Evolutionary conservation across 164 flowering plant species (phyloP), one percentile per base, ranked within the genome.

Genomic region (Vitis riparia): DNA sequence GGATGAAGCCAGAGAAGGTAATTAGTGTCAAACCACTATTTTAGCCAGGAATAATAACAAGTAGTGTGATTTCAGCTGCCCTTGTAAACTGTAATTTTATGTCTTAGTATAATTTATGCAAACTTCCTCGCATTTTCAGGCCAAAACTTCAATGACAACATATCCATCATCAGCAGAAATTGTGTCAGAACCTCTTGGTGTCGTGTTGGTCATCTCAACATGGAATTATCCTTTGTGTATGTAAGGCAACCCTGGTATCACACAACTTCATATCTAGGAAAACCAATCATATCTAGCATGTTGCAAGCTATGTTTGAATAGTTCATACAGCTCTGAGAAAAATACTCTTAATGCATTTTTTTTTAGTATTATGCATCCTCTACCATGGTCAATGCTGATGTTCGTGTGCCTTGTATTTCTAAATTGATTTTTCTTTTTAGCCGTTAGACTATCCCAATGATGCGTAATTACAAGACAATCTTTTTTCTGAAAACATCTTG

Each of bases 161-260:
- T 81, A 55, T 70, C 94, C 94, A 23, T 84, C 92, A 17, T 83
- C 89, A 30, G 90, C 94, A 53, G 89, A 88, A 81, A 85, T 90
- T 64, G 86, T 90, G 50, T 75, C 91, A 15, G 94, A 90, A 75
- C 94, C 94, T 30, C 73, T 90, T 48, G 94, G 94, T 32, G 84
- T 87, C 62, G 84, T 87, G 29, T 65, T 90, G 76, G 69, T 90
- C 71, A 88, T 90, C 70, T 87, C 94, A 55, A 67, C 94, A 23
- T 90, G 94, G 94, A 90, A 90, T 76, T 90, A 81, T 76, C 94
- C 94, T 55, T 69, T 90, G 65, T 74, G 94, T 90, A 85, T 59
- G 91, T 83, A 9, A 27, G 61, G 63, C 63, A 55, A 75, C 37
- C 44, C 71, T 23, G 17, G 9, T 32, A 2, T 64, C 11, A 11